Evolutionary conservation across 1,139 yeast genomes (phyloP), one percentile per base, ranked within the genome.

Genomic region (Saccharomyces hybrid): DNA sequence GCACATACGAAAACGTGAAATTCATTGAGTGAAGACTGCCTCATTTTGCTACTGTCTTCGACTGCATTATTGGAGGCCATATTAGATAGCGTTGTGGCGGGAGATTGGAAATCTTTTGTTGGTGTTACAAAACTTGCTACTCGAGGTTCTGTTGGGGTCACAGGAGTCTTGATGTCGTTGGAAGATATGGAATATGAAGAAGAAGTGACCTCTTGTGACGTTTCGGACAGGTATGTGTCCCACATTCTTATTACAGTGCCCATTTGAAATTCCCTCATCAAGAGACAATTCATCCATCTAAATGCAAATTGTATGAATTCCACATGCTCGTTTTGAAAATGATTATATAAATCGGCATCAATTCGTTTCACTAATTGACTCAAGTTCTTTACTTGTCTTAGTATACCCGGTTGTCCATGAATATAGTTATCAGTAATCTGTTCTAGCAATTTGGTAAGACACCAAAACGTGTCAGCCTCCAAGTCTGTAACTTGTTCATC

Each of bases 1-100:
- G 98, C 97, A 73, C 99, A 93, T 3, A 93, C 99, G 67, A 93
- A 93, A 7, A 93, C 90, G 69, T 93, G 99, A 71, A 95, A 93
- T 63, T 85, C 88, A 59, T 89, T 88, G 67, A 93, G 88, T 4
- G 98, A 97, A 41, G 86, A 78, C 46, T 66, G 68, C 16, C 64
- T 60, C 16, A 59, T 51, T 54, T 59, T 61, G 27, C 61, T 52
- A 4, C 52, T 44, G n/a, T 61, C 64, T 20, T 55, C 58, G 23
- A 52, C 57, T 2, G 55, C 23, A 20, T 20, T 47, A 46, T 53
- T 49, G 11, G 53, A 47, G 25, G 55, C 27, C 38, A 34, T 38
- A 14, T 49, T 47, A 2, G 54, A 42, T 9, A 57, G 47, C 9
- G 54, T n/a, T 4, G 59, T 49, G 8, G 57, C 46, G 11, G 66